phyloP scores from a whole-genome alignment of 1,284 basidiomycete genomes.

The Ustilago xerochloae region DNA sequence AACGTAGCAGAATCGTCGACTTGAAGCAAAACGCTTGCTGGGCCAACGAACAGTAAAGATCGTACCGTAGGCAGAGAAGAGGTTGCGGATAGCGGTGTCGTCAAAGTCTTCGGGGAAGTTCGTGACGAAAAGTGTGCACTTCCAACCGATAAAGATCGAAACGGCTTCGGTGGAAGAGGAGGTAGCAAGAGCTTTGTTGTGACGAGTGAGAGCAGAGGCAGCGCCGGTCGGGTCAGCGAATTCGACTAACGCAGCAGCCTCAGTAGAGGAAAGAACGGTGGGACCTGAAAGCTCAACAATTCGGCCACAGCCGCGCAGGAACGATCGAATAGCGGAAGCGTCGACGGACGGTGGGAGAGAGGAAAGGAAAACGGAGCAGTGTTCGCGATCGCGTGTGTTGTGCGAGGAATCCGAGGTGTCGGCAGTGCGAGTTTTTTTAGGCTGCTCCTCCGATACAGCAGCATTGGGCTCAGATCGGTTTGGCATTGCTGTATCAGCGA shows the following conservation, averaged over 20 bases:
- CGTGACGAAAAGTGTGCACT: slow-evolving; percentile 93
- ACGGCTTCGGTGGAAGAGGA: slow-evolving; percentile 72
- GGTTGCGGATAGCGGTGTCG: slow-evolving; percentile 77
- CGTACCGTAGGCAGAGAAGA: slow-evolving; percentile 86
- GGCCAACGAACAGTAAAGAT: slow-evolving; percentile 98
- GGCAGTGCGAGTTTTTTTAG: slow-evolving; percentile 55
- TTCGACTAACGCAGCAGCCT: slow-evolving; percentile 69
- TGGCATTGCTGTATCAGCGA: slow-evolving; percentile 19
- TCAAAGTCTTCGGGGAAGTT: slow-evolving; percentile 92
- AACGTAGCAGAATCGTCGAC: slow-evolving; percentile 92
- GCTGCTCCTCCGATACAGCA: slow-evolving; percentile 10
- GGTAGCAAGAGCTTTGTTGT: slow-evolving; percentile 80
- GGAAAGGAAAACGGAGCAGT: slow-evolving; percentile 88
- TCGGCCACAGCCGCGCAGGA: slow-evolving; percentile 79
- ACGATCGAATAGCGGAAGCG: slow-evolving; percentile 76
- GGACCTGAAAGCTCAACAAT: slow-evolving; percentile 61
- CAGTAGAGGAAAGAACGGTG: slow-evolving; percentile 18
- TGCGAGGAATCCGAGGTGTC: slow-evolving; percentile 15
- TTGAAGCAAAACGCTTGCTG: slow-evolving; percentile 91
- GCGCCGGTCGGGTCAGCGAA: slow-evolving; percentile 70
- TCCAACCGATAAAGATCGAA: slow-evolving; percentile 87
- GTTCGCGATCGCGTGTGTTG: slow-evolving; percentile 83
- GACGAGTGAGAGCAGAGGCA: slow-evolving; percentile 86
- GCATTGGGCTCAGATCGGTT: neutral
- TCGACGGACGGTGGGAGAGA: slow-evolving; percentile 75